Base-by-base conservation (phyloP, 2,329 filamentous ascomycete genomes). In the Trichoderma harzianum region DNA sequence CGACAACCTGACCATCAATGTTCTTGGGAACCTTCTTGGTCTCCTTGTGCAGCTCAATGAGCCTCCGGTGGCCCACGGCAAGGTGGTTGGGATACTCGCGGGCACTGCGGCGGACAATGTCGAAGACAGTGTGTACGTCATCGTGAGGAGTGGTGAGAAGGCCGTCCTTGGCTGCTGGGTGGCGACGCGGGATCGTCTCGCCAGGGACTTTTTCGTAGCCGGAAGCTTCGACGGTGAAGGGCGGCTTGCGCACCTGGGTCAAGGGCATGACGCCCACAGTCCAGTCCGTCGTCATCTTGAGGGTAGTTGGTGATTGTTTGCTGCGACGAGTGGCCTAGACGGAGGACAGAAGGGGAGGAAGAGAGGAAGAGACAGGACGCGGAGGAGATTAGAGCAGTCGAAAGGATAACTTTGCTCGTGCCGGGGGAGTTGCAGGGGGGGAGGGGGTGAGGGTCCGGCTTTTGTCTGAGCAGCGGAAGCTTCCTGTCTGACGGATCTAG, bases 21-120 rank as follows among this genome's bases (percentile, higher is more conserved):
- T 93, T 87, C 88, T 97, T 97, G 87, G 94, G 92, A 76, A 97
- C 85, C 87, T 94, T 96, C 86, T 95, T 97, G 76, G 88, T 91
- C 86, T 97, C 94, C 77, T 89, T 89, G 82, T 97, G 94, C 61
- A 91, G 89, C 81, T 91, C 86, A 82, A 97, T 81, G 72, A 97
- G 87, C 80, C 88, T 91, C 74, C 94, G 90, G 77, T 86, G 87
- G 76, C 92, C 94, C 73, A 93, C 85, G 72, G 90, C 90, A 72
- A 88, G 86, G 78, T 90, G 86, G 78, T 90, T 87, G 72, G 87
- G 87, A 78, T 89, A 91, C 73, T 87, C 82, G 69, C 85, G 85
- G 57, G 92, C 91, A 76, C 91, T 90, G 76, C 90, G 88, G 78
- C 88, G 88, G 78, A 97, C 85, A 75, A 97, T 88, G 77, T 97